These are phyloP conservation scores for Aureobasidium sp. DNA, from an alignment of 2,329 filamentous ascomycete genomes.

Conservation along the genomic window DNA sequence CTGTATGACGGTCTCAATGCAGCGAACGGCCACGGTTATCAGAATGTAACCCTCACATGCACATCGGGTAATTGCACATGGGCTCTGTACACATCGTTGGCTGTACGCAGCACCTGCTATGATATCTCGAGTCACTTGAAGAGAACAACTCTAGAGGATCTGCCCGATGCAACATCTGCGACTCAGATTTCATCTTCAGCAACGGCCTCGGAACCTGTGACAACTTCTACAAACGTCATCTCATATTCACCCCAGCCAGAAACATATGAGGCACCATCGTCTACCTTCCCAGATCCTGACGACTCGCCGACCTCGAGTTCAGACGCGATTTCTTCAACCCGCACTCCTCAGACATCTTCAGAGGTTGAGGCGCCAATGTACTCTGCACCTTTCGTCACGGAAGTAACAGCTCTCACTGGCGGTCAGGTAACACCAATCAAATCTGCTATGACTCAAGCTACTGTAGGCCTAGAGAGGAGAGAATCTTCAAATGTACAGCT, in stretches of 20 bases:
- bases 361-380: neutral
- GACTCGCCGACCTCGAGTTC: neutral
- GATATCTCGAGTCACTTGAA: neutral
- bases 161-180: neutral
- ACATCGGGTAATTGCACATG: conserved; percentile 7
- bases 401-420: neutral
- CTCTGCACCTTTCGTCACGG: neutral
- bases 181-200: neutral
- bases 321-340: neutral
- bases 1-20: neutral
- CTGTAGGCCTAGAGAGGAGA: neutral
- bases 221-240: neutral
- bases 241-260: too few relatives aligned
- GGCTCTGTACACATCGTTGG: neutral
- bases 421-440: neutral
- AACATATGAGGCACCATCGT: too few relatives aligned
- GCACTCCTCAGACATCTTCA: neutral
- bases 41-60: neutral
- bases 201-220: too few relatives aligned
- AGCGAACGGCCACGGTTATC: neutral
- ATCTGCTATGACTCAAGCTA: neutral
- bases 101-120: neutral
- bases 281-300: too few relatives aligned
- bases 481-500: neutral
- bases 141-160: neutral